phyloP scores from a whole-genome alignment of 129 eudicot genomes.

The Oenanthe sinensis region DNA sequence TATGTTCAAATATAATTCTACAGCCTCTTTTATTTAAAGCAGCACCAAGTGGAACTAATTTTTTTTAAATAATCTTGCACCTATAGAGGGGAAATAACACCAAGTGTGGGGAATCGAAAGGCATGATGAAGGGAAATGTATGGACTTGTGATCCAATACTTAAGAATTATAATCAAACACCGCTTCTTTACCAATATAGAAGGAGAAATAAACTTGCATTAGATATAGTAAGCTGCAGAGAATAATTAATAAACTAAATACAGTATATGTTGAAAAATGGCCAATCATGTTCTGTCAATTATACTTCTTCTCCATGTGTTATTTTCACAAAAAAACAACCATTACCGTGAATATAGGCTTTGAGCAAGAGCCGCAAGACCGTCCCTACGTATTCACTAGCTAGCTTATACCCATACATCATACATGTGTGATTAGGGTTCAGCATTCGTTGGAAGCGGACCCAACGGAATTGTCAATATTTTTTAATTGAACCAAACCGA shows the following conservation, averaged over 20 bases:
- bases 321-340: not conserved
- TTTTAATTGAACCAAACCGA: no score
- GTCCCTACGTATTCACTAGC: not conserved
- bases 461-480: no score
- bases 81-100: not conserved
- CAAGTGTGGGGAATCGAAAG: constrained; percentile 13
- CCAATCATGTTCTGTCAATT: constrained; percentile 15
- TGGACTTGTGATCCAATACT: constrained; percentile 50
- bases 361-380: constrained; percentile 9
- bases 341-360: constrained; percentile 8
- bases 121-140: constrained; percentile 46
- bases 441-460: no score
- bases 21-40: no score
- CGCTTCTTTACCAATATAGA: not conserved
- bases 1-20: no score
- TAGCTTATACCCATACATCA: not conserved
- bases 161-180: not conserved
- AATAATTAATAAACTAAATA: not conserved
- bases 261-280: constrained; percentile 7
- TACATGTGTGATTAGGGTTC: no score
- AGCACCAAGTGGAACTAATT: not conserved
- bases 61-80: not conserved
- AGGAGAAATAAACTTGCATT: not conserved
- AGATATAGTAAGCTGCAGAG: not conserved
- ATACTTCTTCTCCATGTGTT: constrained; percentile 8